Base-by-base conservation (phyloP, 2,329 filamentous ascomycete genomes). In the Stachybotrys echinatus region DNA sequence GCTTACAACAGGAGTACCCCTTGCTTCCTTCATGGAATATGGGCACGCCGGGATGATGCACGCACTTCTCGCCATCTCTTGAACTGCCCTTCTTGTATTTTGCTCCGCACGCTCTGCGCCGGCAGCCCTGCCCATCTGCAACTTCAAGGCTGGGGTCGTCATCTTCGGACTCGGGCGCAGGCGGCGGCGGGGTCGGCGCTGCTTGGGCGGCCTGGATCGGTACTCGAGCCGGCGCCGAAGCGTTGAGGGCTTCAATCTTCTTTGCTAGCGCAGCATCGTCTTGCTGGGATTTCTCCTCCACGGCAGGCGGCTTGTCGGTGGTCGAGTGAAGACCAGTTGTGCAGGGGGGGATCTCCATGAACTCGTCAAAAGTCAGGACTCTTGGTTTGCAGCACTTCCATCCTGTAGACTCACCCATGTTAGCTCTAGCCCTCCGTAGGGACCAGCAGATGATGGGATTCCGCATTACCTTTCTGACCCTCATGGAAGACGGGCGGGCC, bases 301-400 rank as follows among this genome's bases (percentile, higher is more conserved):
- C 71, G 60, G 76, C 71, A 18, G 80, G 82, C 2, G 81, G 81
- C 49, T 77, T 66, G 60, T 96, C 92, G 54, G 94, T 88, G 12
- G 89, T 91, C 52, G 89, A 94, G 75, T 99, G 94, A 62, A 86
- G 92, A 63, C 94, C 94, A 12, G 85, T 88, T 22, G 94, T 96
- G 78, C 94, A 99, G 37, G 94, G 92, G 46, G 88, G 77, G 61
- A 99, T 97, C 53, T 77, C 70, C 70, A 99, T 89, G 77, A 99
- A 99, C 73, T 99, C 94, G 72, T 99, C 94, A 67, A 99, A 99
- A 52, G 91, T 96, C 61, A 99, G 78, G 61, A 97, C 91, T 63
- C 94, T 88, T 50, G 92, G 87, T 74, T 96, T 97, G 81, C 94
- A 99, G 77, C 94, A 99, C 75, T 95, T 95, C 92, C 94, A 97